phyloP scores from a whole-genome alignment of 78 protist genomes.

The Chrysochromulina tobinii region DNA sequence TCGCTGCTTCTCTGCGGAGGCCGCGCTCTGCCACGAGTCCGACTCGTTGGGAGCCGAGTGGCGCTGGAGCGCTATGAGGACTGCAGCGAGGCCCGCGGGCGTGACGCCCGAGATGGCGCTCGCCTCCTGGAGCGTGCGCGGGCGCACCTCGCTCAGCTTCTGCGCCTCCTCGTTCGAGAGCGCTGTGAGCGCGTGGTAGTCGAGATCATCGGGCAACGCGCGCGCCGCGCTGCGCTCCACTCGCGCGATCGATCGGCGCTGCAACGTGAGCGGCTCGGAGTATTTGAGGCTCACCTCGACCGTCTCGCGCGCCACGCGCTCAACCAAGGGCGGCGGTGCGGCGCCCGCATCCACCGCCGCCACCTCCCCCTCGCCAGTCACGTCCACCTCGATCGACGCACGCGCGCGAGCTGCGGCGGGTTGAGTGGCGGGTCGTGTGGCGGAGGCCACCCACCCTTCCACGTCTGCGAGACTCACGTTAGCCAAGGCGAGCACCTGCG shows the following conservation, averaged over 20 bases:
- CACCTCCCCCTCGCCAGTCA: not conserved
- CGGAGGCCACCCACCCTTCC: not conserved
- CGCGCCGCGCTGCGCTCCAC: not conserved
- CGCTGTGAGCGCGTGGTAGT: not conserved
- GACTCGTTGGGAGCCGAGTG: too few species aligned
- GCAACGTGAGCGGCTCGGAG: not conserved
- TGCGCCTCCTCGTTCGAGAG: conserved; percentile 45
- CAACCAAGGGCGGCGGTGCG: not conserved
- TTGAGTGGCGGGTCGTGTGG: not conserved
- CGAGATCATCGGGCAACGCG: conserved; percentile 2
- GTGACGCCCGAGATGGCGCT: not conserved
- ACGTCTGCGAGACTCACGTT: not conserved
- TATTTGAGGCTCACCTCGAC: not conserved
- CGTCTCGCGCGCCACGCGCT: not conserved
- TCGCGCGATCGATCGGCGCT: not conserved
- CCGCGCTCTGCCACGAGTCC: too few species aligned
- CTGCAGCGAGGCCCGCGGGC: not conserved
- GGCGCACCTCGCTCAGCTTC: conserved; percentile 19
- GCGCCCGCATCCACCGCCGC: not conserved
- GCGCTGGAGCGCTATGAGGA: not conserved
- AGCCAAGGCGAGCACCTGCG: not conserved
- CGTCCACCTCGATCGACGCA: not conserved
- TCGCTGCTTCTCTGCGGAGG: too few species aligned
- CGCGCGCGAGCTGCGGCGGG: not conserved
- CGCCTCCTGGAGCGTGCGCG: conserved; percentile 6